Percentiles rank a stretch among this genome's conserved stretches.
phyloP scores from a whole-genome alignment of 148 eudicot genomes.

The Simmondsia chinensis region DNA sequence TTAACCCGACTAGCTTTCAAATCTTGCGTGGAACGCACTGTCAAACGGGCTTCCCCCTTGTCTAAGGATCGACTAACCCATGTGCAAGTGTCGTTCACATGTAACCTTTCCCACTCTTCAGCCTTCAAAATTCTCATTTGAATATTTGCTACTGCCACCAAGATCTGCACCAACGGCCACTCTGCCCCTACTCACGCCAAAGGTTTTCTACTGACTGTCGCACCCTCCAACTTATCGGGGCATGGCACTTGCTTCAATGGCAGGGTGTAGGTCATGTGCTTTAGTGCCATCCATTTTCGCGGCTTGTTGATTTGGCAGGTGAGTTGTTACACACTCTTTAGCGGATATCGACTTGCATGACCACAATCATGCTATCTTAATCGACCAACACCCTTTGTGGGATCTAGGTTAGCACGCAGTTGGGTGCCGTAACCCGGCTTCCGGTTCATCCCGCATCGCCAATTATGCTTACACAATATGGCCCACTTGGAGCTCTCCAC shows the following conservation, averaged over 20 bases:
- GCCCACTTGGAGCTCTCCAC: constrained; percentile 4
- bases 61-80: constrained; percentile 32
- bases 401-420: constrained; percentile 6
- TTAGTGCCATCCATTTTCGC: constrained; percentile 50
- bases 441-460: constrained; percentile 14
- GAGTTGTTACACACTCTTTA: constrained; percentile 64
- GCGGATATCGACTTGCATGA: constrained; percentile 31
- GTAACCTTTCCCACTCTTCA: constrained; percentile 42
- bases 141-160: constrained; percentile 58
- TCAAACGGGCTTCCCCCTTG: constrained; percentile 11
- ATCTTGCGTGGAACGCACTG: constrained; percentile 8
- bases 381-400: constrained; percentile 14
- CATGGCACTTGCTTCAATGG: constrained; percentile 26
- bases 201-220: constrained; percentile 22
- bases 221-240: constrained; percentile 35
- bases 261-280: constrained; percentile 41
- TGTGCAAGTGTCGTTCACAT: constrained; percentile 39
- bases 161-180: constrained; percentile 42
- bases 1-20: constrained; percentile 8
- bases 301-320: constrained; percentile 72
- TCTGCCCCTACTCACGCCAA: constrained; percentile 29
- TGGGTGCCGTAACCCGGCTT: constrained; percentile 8
- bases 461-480: neutral
- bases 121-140: constrained; percentile 48
- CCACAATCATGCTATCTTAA: constrained; percentile 10